phyloP scores from a whole-genome alignment of 1,139 yeast genomes.

The Saccharomyces hybrid region DNA sequence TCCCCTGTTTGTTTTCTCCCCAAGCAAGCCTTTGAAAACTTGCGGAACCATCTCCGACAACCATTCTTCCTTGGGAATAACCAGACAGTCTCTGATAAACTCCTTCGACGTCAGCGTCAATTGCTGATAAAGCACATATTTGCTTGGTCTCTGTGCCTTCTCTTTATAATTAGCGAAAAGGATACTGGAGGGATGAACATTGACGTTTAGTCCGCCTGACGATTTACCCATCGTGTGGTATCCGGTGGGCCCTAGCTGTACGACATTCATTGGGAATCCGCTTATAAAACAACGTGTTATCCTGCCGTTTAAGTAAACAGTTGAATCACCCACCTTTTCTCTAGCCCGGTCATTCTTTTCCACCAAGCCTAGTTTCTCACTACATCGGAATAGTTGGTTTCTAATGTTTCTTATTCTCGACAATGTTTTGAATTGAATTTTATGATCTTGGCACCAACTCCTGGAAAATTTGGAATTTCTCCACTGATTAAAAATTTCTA shows the following conservation, averaged over 20 bases:
- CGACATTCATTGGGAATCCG: conserved; percentile 80
- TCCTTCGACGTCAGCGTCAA: conserved; percentile 81
- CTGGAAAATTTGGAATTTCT: conserved; percentile 57
- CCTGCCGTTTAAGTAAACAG: conserved; percentile 28
- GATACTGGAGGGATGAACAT: conserved; percentile 66
- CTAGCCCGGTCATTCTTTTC: conserved; percentile 18
- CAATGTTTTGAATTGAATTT: conserved; percentile 66
- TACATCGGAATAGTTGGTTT: conserved; percentile 57
- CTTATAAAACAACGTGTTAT: conserved; percentile 65
- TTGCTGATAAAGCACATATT: conserved; percentile 69
- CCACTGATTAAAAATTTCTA: conserved; percentile 77
- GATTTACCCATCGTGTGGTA: conserved; percentile 39
- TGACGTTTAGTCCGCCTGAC: conserved; percentile 39
- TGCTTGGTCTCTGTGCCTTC: conserved; percentile 59
- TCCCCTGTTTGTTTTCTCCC: background rate
- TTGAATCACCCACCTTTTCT: conserved; percentile 11
- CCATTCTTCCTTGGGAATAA: conserved; percentile 57
- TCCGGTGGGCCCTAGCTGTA: conserved; percentile 62
- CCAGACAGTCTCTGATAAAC: conserved; percentile 80
- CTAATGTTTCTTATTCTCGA: conserved; percentile 64
- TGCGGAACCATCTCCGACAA: conserved; percentile 59
- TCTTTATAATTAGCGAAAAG: conserved; percentile 20
- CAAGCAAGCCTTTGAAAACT: conserved; percentile 9
- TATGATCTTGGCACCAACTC: conserved; percentile 85
- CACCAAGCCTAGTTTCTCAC: conserved; percentile 48